Percentiles rank a stretch among this genome's conserved stretches.
Evolutionary conservation across 2,329 filamentous ascomycete genomes (phyloP).

Genomic region (Phyllosticta paracitricarpa): DNA sequence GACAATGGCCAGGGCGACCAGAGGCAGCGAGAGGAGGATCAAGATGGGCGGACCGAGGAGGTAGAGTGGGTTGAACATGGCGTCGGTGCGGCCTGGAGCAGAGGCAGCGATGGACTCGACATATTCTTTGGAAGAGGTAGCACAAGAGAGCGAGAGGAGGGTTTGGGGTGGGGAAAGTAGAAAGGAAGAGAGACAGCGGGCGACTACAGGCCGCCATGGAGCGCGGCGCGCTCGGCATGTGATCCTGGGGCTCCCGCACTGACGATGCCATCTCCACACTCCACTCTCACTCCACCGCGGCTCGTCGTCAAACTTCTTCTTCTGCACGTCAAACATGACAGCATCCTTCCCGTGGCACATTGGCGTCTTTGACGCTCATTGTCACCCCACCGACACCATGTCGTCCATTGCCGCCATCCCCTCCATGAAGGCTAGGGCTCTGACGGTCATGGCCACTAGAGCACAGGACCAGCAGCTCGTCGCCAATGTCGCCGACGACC

Average conservation of each 20-base stretch:
- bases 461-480: constrained; percentile 68
- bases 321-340: neutral
- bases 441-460: constrained; percentile 71
- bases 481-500: constrained; percentile 45
- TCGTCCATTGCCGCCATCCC: constrained; percentile 47
- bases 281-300: neutral
- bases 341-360: constrained; percentile 55
- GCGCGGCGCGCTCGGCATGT: constrained; percentile 2
- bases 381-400: constrained; percentile 75
- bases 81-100: neutral
- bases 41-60: constrained; percentile 27
- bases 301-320: neutral
- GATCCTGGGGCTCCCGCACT: neutral
- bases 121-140: neutral
- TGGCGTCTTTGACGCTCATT: constrained; percentile 69
- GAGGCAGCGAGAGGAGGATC: constrained; percentile 28
- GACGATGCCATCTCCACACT: too few relatives aligned
- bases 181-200: neutral
- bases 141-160: neutral
- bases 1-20: constrained; percentile 27
- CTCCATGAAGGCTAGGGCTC: constrained; percentile 52
- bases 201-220: neutral
- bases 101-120: neutral
- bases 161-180: neutral
- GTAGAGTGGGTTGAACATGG: constrained; percentile 17